phyloP scores from a whole-genome alignment of 495 filamentous ascomycete genomes.

The Penicillium desertorum region DNA sequence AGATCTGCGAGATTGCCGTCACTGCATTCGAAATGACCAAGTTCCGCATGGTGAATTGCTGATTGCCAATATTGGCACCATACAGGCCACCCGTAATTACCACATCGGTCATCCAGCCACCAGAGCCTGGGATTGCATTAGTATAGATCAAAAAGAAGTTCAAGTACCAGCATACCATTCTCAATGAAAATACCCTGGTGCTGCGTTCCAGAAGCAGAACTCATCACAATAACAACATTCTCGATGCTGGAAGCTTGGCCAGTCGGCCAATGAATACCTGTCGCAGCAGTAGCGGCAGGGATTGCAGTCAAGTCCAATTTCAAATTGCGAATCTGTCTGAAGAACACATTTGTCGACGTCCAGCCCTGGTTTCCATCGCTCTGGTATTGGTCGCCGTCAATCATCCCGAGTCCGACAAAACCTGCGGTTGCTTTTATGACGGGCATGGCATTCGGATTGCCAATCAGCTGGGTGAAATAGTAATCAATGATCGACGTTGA shows the following conservation, averaged over 20 bases:
- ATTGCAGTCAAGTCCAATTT: conserved; percentile 70
- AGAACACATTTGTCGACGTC: conserved; percentile 71
- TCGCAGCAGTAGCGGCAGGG: conserved; percentile 49
- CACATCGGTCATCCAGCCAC: conserved; percentile 64
- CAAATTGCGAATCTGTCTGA: conserved; percentile 73
- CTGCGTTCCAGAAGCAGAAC: conserved; percentile 53
- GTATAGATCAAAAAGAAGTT: conserved; percentile 9
- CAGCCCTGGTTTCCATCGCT: conserved; percentile 46
- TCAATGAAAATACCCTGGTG: conserved; percentile 76
- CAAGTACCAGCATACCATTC: conserved; percentile 49
- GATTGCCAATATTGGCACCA: conserved; percentile 67
- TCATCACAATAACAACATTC: conserved; percentile 76
- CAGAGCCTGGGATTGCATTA: conserved; percentile 51
- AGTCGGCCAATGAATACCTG: conserved; percentile 78
- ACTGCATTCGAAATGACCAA: conserved; percentile 63
- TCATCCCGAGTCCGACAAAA: conserved; percentile 63
- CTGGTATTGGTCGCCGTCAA: conserved; percentile 68
- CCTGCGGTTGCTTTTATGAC: conserved; percentile 62
- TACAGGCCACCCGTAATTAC: conserved; percentile 70
- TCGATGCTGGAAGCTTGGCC: conserved; percentile 72
- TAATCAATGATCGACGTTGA: conserved; percentile 54
- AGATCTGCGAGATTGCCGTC: conserved; percentile 60
- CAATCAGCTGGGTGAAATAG: conserved; percentile 68
- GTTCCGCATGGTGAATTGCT: conserved; percentile 81
- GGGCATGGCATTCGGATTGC: conserved; percentile 62